Conservation (phyloP, 768 basidiomycete genomes). For the Pseudohyphozyma bogoriensis region DNA sequence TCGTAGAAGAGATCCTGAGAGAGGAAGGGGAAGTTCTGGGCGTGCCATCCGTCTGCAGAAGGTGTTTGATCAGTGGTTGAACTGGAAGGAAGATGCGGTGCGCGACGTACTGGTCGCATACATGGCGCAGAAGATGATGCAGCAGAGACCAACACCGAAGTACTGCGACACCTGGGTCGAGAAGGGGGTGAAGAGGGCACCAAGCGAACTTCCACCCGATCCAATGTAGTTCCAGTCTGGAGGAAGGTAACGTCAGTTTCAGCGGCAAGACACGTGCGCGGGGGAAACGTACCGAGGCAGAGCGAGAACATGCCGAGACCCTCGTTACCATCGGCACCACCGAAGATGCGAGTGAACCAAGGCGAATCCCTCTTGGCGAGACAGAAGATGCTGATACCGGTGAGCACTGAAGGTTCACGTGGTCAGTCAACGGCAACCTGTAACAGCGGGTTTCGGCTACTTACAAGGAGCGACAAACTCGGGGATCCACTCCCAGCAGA, state of each 20-base stretch:
- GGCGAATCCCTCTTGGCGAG: slow-evolving; percentile 34
- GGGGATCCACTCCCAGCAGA: slow-evolving; percentile 25
- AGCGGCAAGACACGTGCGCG: too few relatives aligned
- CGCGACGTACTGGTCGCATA: background rate
- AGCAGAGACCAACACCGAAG: slow-evolving; percentile 26
- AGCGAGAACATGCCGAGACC: slow-evolving; percentile 33
- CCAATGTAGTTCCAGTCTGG: background rate
- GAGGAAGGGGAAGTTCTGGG: slow-evolving; percentile 36
- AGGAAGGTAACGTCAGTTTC: too few relatives aligned
- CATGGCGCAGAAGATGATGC: slow-evolving; percentile 31
- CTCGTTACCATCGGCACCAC: slow-evolving; percentile 41
- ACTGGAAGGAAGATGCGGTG: background rate
- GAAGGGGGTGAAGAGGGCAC: slow-evolving; percentile 36
- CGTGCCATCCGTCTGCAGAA: slow-evolving; percentile 33
- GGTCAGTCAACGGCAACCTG: slow-evolving; percentile 40
- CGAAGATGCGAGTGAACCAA: slow-evolving; percentile 41
- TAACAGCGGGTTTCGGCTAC: slow-evolving; percentile 34
- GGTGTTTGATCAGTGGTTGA: background rate
- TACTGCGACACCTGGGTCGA: slow-evolving; percentile 33
- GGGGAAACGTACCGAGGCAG: background rate
- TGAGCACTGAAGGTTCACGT: too few relatives aligned
- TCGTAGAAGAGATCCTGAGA: slow-evolving; percentile 32
- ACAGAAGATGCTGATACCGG: slow-evolving; percentile 37
- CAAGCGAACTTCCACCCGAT: slow-evolving; percentile 7
- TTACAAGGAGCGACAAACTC: background rate